Base-by-base conservation (phyloP, 768 basidiomycete genomes). In the Royoungia palumana region DNA sequence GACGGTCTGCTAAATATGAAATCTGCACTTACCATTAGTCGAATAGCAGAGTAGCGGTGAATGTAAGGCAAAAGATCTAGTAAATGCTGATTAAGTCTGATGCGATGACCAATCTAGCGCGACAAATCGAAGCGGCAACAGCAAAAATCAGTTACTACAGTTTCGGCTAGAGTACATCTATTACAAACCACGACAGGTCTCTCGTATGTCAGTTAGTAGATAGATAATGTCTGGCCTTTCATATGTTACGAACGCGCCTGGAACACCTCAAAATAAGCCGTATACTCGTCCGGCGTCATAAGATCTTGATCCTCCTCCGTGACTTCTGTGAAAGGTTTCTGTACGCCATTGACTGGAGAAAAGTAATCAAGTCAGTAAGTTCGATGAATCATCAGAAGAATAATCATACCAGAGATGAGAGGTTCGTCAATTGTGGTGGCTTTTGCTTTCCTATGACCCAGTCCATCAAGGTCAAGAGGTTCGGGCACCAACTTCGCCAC, bases 251-350 rank as follows among this genome's bases (percentile, higher is more conserved):
- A 57, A 44, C 67, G 74, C 44, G 75, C 72, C 67, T 81, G 79
- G 63, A 83, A 72, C 51, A 89, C 73, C 57, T 87, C 81, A 62
- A 84, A 91, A 69, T 80, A 92, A 28, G 81, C 81, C 25, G 84
- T 82, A 63, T 95, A 95, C 68, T 96, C 94, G 47, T 94, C 94
- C 2, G 89, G 85, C 4, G 89, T 90, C 94, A 96, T 96, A 57
- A 84, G 62, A 40, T 93, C 94, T 59, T 93, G 87, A 63, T 94
- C 87, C 56, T 93, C 94, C 58, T 96, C 94, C 3, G 89, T 94
- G 36, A 98, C 81, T 53, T 85, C 75, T 4, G 84, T 88, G 58
- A 89, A 86, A 7, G 80, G 76, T 58, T 89, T 82, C 17, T 81
- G 75, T 35, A 75, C 70, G 13, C 93, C 92, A 51, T 85, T 84